These are phyloP conservation scores for Penicillium odoratum DNA, from an alignment of 495 filamentous ascomycete genomes.

Conservation along the genomic window DNA sequence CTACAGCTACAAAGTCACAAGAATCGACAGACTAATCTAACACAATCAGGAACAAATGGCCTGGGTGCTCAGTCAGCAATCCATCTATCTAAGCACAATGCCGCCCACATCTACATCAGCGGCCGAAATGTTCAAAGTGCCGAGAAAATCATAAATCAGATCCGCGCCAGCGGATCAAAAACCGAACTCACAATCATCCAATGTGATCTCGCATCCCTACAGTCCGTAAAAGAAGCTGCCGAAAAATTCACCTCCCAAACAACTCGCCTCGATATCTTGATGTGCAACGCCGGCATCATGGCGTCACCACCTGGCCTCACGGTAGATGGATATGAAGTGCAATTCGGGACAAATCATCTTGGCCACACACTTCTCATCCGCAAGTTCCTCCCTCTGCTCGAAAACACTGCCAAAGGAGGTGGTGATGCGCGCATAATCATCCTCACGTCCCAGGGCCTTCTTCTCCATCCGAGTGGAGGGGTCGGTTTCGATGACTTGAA, in stretches of 20 bases:
- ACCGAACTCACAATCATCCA: slow-evolving; percentile 37
- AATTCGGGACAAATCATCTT: slow-evolving; percentile 70
- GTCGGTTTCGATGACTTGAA: slow-evolving; percentile 39
- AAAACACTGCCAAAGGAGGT: slow-evolving; percentile 32
- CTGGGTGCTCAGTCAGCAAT: slow-evolving; percentile 56
- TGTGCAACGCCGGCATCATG: slow-evolving; percentile 73
- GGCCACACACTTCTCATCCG: slow-evolving; percentile 63
- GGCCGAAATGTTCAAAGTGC: slow-evolving; percentile 50
- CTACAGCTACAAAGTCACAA: background rate
- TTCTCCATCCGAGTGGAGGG: slow-evolving; percentile 45
- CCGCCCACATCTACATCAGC: slow-evolving; percentile 58
- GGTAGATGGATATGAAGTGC: slow-evolving; percentile 64
- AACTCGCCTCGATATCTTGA: slow-evolving; percentile 53
- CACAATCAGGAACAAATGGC: slow-evolving; percentile 43
- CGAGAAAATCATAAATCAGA: slow-evolving; percentile 41
- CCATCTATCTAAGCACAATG: slow-evolving; percentile 53
- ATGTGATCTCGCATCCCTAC: slow-evolving; percentile 48
- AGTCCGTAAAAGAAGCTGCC: slow-evolving; percentile 40
- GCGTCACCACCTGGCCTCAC: slow-evolving; percentile 46
- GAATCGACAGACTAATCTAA: background rate
- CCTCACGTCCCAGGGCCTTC: slow-evolving; percentile 40
- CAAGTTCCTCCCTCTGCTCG: slow-evolving; percentile 56
- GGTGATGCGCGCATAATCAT: slow-evolving; percentile 39
- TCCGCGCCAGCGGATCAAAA: slow-evolving; percentile 34
- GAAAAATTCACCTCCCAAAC: slow-evolving; percentile 28